phyloP scores from a whole-genome alignment of 768 basidiomycete species.

The Tricholoma furcatifolium region DNA sequence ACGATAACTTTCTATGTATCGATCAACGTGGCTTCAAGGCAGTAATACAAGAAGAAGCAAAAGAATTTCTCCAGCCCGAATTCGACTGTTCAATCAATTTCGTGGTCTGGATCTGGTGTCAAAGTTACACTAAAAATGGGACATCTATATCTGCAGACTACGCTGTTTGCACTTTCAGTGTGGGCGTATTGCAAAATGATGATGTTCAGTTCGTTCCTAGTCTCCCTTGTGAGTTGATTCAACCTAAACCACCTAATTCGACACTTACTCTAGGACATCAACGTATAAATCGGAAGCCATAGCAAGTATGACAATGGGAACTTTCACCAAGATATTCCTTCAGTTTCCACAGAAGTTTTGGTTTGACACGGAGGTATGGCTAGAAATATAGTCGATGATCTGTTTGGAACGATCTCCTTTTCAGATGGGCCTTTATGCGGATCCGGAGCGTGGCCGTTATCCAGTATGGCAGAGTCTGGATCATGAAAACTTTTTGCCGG shows the following conservation, averaged over 20 bases:
- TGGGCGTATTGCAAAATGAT: conserved; percentile 66
- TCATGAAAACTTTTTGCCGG: conserved; percentile 54
- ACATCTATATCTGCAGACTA: conserved; percentile 48
- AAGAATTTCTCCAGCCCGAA: conserved; percentile 50
- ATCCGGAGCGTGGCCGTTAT: conserved; percentile 56
- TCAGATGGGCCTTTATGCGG: conserved; percentile 59
- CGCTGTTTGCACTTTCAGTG: conserved; percentile 65
- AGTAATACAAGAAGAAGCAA: conserved; percentile 56
- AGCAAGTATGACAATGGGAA: conserved; percentile 61
- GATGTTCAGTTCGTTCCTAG: conserved; percentile 57
- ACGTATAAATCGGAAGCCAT: conserved; percentile 65
- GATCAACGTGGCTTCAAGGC: conserved; percentile 65
- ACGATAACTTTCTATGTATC: conserved; percentile 48
- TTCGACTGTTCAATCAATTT: conserved; percentile 46
- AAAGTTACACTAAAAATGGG: conserved; percentile 47
- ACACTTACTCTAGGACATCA: not conserved
- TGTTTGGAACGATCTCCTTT: too few species aligned
- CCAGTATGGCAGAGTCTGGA: conserved; percentile 71
- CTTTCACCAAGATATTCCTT: conserved; percentile 69
- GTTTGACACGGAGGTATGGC: conserved; percentile 37
- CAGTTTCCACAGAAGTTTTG: conserved; percentile 63
- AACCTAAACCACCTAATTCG: not conserved
- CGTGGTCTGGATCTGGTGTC: conserved; percentile 44
- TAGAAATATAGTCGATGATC: not conserved
- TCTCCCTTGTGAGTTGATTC: conserved; percentile 38